phyloP scores from a whole-genome alignment of 169 alveolate genomes.

The Plasmodium gallinaceum region DNA sequence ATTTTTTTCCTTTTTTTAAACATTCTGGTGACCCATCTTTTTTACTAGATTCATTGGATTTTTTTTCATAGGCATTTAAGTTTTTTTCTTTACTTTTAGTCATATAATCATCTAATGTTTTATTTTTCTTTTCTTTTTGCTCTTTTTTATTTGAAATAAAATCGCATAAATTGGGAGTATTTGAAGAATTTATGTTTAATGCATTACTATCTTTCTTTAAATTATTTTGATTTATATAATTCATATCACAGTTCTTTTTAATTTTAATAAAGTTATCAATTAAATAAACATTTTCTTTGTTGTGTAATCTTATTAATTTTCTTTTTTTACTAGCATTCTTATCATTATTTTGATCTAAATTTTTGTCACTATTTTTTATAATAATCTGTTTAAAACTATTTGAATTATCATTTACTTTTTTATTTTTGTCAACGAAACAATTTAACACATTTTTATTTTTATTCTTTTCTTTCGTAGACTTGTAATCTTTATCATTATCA shows the following conservation, averaged over 20 bases:
- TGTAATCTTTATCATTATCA: constrained; percentile 5
- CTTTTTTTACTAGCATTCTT: constrained; percentile 34
- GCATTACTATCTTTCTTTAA: constrained; percentile 6
- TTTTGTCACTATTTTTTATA: not conserved
- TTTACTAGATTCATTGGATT: not conserved
- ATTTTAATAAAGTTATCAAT: constrained; percentile 51
- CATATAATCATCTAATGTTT: not conserved
- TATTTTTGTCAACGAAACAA: not conserved
- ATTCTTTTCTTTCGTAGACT: not conserved
- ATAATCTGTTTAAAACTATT: constrained; percentile 8
- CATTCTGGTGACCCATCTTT: not conserved
- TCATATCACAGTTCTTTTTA: constrained; percentile 13
- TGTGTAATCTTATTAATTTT: constrained; percentile 31
- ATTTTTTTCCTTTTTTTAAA: not conserved
- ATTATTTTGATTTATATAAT: not conserved
- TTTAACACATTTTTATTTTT: not conserved
- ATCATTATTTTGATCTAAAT: constrained; percentile 27
- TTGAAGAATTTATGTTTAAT: not conserved
- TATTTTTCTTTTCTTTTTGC: not conserved
- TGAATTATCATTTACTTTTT: not conserved
- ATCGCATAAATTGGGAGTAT: constrained; percentile 31
- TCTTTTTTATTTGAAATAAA: constrained; percentile 15
- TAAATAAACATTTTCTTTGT: constrained; percentile 41
- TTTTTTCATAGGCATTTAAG: not conserved
- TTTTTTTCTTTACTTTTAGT: not conserved